Evolutionary conservation across 495 filamentous ascomycete species (phyloP), one percentile per base, ranked within the genome.

Genomic region (Trichocladium uniseriatum): DNA sequence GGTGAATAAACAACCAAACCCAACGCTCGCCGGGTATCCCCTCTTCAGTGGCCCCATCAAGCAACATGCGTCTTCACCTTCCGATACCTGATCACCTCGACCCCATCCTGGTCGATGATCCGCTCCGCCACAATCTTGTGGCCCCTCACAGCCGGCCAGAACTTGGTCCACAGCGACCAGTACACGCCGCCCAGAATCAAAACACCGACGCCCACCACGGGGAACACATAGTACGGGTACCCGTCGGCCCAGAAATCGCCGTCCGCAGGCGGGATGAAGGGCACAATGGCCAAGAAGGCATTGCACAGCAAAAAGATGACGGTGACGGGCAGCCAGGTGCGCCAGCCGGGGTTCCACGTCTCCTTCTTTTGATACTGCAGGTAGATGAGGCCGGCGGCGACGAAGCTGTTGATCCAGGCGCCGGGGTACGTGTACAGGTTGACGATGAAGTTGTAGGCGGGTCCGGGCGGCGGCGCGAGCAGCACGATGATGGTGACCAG

Each of bases 191-290:
- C 74, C 16, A 69, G 63, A 18, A 69, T 48, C 45, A 78, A 46
- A 19, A 78, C 69, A 2, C 63, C 67, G 3, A 74, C 63, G 34
- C 73, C 75, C 11, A 78, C 74, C 6, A 77, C 71, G 13, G 73
- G 73, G 57, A 75, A 74, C 11, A 75, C 57, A 47, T 69, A 77
- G 54, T 75, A 77, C 16, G 75, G 75, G 15, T 76, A 70, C 9
- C 63, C 65, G 16, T 70, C 58, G 21, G 71, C 71, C 38, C 74
- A 71, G 58, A 71, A 70, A 52, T 68, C 64, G 18, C 73, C 70
- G 42, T 70, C 63, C 20, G 45, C 44, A 2, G 73, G 75, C 7
- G 75, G 75, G 29, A 76, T 69, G 48, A 77, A 69, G 7, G 73
- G 74, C 40, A 76, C 70, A 38, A 75, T 62, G 24, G 71, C 69